Evolutionary conservation across 2,329 filamentous ascomycete genomes (phyloP).

Genomic region (Nakataea oryzae): DNA sequence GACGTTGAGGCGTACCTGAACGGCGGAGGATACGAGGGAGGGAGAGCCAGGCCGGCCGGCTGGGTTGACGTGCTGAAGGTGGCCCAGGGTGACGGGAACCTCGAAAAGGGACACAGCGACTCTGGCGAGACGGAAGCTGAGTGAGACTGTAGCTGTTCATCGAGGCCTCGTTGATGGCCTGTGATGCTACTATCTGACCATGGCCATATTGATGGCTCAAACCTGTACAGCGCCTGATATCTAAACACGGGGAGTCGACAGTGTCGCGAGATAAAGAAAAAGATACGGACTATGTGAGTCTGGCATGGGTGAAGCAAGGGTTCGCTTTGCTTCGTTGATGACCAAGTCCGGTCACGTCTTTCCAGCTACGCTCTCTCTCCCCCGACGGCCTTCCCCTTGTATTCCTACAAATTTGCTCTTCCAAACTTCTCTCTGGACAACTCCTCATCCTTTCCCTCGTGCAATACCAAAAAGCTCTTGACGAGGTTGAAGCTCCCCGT

Average conservation of each 20-base stretch:
- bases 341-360: not conserved
- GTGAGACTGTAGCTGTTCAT: no score
- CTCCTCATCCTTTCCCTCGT: not conserved
- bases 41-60: constrained; percentile 36
- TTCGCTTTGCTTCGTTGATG: no score
- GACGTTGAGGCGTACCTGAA: constrained; percentile 47
- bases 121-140: not conserved
- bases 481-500: constrained; percentile 37
- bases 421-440: not conserved
- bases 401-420: not conserved
- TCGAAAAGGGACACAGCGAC: not conserved
- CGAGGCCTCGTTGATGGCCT: no score
- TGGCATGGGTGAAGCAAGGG: no score
- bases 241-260: no score
- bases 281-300: no score
- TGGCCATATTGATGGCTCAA: no score
- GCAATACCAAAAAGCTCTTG: constrained; percentile 15
- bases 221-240: no score
- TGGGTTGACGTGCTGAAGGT: constrained; percentile 48
- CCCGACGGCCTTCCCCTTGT: not conserved
- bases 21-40: constrained; percentile 25
- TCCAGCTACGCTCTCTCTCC: no score
- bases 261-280: no score
- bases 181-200: no score
- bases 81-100: constrained; percentile 18